Evolutionary conservation across 176 grass and related monocot genomes (phyloP).

Genomic region (Urochloa ruziziensis): DNA sequence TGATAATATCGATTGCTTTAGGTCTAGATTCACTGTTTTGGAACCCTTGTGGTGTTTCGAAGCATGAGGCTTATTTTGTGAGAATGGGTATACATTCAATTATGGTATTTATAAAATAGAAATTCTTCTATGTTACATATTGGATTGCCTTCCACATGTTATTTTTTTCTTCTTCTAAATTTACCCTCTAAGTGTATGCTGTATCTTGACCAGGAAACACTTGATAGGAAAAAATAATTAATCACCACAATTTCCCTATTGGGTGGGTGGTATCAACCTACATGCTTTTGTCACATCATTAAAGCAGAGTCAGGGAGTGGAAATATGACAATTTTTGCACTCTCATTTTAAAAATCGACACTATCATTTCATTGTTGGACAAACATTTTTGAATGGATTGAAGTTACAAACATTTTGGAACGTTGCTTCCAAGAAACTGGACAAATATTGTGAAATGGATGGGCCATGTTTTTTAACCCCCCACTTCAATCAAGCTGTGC

Average conservation of each 20-base stretch:
- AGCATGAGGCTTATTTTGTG: too few species aligned
- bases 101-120: background rate
- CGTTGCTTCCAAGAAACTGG: background rate
- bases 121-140: constrained; percentile 6
- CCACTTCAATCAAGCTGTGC: constrained; percentile 3
- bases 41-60: too few species aligned
- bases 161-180: too few species aligned
- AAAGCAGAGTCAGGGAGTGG: background rate
- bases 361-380: background rate
- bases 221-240: background rate
- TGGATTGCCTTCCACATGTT: background rate
- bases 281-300: background rate
- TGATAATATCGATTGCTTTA: too few species aligned
- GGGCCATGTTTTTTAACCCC: background rate
- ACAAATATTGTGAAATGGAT: background rate
- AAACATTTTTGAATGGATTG: background rate
- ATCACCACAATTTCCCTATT: background rate
- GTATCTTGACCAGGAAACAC: background rate
- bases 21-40: too few species aligned
- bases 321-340: background rate
- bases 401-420: background rate
- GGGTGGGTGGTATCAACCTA: background rate
- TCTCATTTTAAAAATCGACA: too few species aligned
- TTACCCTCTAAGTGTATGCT: background rate
- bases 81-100: too few species aligned